phyloP scores from a whole-genome alignment of 331 rosid species.

The Telfairia occidentalis region DNA sequence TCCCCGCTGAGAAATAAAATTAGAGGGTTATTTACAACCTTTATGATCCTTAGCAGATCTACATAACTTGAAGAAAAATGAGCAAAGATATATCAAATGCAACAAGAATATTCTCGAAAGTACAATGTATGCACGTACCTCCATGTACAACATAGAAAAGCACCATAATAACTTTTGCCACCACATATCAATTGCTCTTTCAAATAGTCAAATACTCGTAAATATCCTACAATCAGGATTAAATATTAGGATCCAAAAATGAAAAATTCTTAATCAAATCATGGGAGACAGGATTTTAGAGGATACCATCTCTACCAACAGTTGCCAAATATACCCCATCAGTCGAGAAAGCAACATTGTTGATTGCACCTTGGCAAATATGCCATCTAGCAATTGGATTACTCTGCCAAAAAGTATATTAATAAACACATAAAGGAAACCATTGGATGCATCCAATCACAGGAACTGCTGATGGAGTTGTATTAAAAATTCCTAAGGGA shows the following conservation, averaged over 20 bases:
- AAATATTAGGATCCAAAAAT: constrained; percentile 14
- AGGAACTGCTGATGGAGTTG: not conserved
- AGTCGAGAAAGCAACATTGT: constrained; percentile 68
- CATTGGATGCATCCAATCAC: not conserved
- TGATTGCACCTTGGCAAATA: constrained; percentile 81
- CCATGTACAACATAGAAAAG: constrained; percentile 93
- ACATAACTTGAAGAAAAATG: not conserved
- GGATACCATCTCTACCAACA: constrained; percentile 90
- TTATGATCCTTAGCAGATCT: constrained; percentile 3
- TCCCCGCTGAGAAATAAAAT: constrained; percentile 49
- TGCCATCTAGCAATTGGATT: constrained; percentile 97
- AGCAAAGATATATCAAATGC: not conserved
- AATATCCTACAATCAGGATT: constrained; percentile 50
- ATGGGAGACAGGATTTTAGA: constrained; percentile 1
- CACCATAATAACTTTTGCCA: constrained; percentile 98
- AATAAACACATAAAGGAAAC: not conserved
- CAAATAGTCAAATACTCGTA: constrained; percentile 82
- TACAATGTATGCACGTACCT: constrained; percentile 39
- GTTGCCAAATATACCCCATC: constrained; percentile 79
- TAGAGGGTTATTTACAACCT: constrained; percentile 4
- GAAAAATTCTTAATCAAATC: not conserved
- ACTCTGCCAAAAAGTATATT: constrained; percentile 43
- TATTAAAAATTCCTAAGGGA: not conserved
- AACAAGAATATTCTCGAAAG: not conserved
- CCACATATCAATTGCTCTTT: constrained; percentile 89